Evolutionary conservation across 129 eudicot genomes (phyloP).

Genomic region (Artemisia annua): DNA sequence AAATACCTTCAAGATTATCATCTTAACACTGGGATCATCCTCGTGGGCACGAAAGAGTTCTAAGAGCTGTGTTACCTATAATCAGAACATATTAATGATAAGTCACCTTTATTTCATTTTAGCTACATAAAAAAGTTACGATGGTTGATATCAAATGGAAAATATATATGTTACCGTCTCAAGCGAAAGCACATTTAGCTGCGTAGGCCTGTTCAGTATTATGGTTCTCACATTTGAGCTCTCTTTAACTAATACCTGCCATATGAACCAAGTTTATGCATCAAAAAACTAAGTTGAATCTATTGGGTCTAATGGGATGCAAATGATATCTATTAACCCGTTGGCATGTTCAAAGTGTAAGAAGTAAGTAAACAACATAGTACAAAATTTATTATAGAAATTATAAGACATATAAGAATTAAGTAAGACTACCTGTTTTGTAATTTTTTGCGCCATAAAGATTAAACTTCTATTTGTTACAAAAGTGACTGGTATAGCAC

Average conservation of each 20-base stretch:
- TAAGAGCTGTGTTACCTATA: constrained; percentile 66
- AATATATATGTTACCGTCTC: constrained; percentile 56
- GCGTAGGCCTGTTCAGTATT: constrained; percentile 73
- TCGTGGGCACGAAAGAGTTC: constrained; percentile 67
- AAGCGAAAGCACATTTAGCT: constrained; percentile 75
- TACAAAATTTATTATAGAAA: not conserved
- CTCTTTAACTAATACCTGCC: constrained; percentile 74
- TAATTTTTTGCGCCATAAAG: constrained; percentile 34
- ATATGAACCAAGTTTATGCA: constrained; percentile 1
- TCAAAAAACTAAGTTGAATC: not conserved
- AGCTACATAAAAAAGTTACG: not conserved
- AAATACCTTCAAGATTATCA: constrained; percentile 68
- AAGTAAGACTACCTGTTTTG: constrained; percentile 32
- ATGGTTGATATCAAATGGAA: not conserved
- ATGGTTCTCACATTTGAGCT: constrained; percentile 46
- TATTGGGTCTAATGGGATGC: no score
- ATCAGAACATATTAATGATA: not conserved
- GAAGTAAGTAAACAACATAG: not conserved
- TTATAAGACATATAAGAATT: not conserved
- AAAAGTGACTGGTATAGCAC: not conserved
- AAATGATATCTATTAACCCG: no score
- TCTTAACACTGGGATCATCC: constrained; percentile 65
- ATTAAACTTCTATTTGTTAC: not conserved
- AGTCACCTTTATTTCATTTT: not conserved
- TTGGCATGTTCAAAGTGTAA: constrained; percentile 10